These are phyloP conservation scores for Phytophthora pini DNA, from an alignment of 352 stramenopile species.

Conservation along the genomic window DNA sequence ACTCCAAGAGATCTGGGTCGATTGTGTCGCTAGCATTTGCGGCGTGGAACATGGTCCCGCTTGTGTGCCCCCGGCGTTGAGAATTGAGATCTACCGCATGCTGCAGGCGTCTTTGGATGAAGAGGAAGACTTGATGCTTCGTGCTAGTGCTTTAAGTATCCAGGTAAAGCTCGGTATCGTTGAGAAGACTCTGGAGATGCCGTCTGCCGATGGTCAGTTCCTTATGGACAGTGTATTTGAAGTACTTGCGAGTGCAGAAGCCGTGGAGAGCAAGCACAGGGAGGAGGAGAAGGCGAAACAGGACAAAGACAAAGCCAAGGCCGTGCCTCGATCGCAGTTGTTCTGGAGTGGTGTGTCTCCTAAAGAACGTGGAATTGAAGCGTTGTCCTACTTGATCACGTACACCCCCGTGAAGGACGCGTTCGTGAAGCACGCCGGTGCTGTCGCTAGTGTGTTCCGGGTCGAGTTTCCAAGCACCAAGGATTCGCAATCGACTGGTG, in stretches of 20 bases:
- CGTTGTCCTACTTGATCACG: conserved; percentile 86
- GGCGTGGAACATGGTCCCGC: conserved; percentile 75
- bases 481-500: conserved; percentile 40
- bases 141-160: conserved; percentile 78
- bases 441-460: conserved; percentile 73
- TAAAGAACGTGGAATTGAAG: conserved; percentile 84
- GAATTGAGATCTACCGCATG: conserved; percentile 83
- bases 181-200: conserved; percentile 80
- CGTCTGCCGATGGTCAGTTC: conserved; percentile 64
- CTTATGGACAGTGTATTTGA: conserved; percentile 80
- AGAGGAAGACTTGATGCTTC: conserved; percentile 74
- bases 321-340: conserved; percentile 42
- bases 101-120: conserved; percentile 72
- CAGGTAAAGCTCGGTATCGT: conserved; percentile 86
- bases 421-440: conserved; percentile 63
- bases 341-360: conserved; percentile 77
- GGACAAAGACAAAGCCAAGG: conserved; percentile 22
- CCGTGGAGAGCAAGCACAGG: conserved; percentile 51
- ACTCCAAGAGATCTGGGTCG: conserved; percentile 83
- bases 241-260: conserved; percentile 68
- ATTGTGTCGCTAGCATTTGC: conserved; percentile 81
- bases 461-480: conserved; percentile 67
- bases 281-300: conserved; percentile 30
- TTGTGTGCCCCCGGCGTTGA: conserved; percentile 67
- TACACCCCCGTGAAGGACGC: conserved; percentile 82